Conservation (phyloP, 2,329 filamentous ascomycete species). For the Aspergillus ustus region DNA sequence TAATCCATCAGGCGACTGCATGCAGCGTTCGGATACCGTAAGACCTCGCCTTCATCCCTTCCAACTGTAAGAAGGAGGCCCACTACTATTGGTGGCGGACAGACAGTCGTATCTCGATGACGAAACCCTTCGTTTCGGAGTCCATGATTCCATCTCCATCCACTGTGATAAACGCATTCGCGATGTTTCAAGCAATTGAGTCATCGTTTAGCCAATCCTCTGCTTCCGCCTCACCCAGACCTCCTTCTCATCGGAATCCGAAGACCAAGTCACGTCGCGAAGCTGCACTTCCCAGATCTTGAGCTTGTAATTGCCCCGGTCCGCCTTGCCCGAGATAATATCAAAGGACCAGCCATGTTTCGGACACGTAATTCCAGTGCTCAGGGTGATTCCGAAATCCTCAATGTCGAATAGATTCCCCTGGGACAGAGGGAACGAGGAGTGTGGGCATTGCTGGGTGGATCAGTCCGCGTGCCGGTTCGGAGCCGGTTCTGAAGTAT, state of each 20-base stretch:
- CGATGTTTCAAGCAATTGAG: too few relatives aligned
- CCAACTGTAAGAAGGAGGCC: too few relatives aligned
- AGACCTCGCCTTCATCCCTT: too few relatives aligned
- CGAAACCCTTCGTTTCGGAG: too few relatives aligned
- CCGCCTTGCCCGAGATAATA: constrained; percentile 64
- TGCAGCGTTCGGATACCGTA: too few relatives aligned
- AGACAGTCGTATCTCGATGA: too few relatives aligned
- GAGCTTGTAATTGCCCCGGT: constrained; percentile 66
- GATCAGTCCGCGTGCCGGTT: too few relatives aligned
- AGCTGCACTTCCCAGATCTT: constrained; percentile 68
- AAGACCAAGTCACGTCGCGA: constrained; percentile 34
- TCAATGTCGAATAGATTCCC: constrained; percentile 72
- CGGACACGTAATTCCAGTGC: constrained; percentile 66
- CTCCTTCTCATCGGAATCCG: constrained; percentile 30
- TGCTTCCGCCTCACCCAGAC: constrained; percentile 43
- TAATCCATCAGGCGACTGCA: too few relatives aligned
- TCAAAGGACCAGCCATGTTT: constrained; percentile 76
- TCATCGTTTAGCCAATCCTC: constrained; percentile 31
- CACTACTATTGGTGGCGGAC: too few relatives aligned
- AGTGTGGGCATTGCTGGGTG: constrained; percentile 67
- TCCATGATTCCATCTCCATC: too few relatives aligned
- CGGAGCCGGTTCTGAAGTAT: constrained; percentile 3
- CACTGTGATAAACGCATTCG: too few relatives aligned
- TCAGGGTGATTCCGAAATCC: constrained; percentile 62
- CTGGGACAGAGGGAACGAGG: constrained; percentile 67